Percentiles rank a stretch among this genome's conserved stretches.
These are phyloP conservation scores for Closterium sp. DNA, from an alignment of 139 green algal species.

Conservation along the genomic window DNA sequence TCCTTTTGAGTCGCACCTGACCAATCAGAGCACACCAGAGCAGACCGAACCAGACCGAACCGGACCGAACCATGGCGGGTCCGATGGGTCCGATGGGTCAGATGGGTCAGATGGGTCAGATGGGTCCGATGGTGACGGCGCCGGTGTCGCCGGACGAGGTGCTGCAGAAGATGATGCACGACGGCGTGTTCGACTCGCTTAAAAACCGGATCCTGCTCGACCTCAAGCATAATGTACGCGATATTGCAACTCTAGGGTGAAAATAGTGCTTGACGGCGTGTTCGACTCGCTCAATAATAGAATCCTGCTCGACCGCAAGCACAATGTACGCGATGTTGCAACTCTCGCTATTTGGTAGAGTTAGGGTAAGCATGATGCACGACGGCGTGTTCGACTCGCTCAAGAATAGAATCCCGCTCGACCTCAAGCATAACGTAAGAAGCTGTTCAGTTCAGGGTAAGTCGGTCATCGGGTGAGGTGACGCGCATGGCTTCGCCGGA, in stretches of 20 bases:
- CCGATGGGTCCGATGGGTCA: not conserved
- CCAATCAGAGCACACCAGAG: not conserved
- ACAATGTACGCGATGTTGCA: no score
- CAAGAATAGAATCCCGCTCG: not conserved
- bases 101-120: not conserved
- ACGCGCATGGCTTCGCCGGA: no score
- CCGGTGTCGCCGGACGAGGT: not conserved
- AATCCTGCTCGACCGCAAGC: not conserved
- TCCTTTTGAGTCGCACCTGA: no score
- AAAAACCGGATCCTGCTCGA: not conserved
- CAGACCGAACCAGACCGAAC: not conserved
- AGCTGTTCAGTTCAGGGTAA: no score
- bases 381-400: not conserved
- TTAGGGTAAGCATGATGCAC: no score
- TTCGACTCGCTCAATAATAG: not conserved
- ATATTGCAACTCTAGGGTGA: not conserved
- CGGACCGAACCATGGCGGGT: not conserved
- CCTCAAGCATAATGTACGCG: not conserved
- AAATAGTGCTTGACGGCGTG: not conserved
- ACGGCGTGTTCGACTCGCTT: not conserved
- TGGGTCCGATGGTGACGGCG: not conserved
- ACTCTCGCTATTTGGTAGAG: no score
- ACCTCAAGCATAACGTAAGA: not conserved
- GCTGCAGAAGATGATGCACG: slow-evolving; percentile 13
- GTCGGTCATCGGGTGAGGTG: no score